phyloP scores from a whole-genome alignment of 208 protist species.

The Naegleria fowleri region DNA sequence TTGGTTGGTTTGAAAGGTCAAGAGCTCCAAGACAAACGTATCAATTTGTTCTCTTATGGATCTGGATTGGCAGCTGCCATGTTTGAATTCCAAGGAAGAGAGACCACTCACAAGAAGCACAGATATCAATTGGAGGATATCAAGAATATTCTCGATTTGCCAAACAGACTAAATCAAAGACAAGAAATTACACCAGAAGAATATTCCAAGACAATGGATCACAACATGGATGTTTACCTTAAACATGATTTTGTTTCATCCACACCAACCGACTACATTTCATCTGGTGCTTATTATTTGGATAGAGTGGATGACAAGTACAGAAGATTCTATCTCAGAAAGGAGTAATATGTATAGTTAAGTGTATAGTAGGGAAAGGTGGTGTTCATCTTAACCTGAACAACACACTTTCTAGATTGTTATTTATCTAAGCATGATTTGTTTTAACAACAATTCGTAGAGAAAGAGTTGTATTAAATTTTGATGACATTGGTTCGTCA shows the following conservation, averaged over 20 bases:
- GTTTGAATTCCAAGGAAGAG: conserved; percentile 52
- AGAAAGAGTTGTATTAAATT: too few relatives aligned
- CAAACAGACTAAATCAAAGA: conserved; percentile 26
- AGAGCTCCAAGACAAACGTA: conserved; percentile 9
- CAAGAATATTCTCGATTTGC: conserved; percentile 32
- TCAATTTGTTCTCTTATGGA: conserved; percentile 73
- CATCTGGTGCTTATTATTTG: conserved; percentile 48
- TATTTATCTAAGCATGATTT: too few relatives aligned
- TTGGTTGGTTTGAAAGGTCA: conserved; percentile 46
- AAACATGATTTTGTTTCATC: conserved; percentile 33
- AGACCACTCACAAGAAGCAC: not conserved
- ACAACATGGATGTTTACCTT: conserved; percentile 39
- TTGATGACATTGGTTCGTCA: too few relatives aligned
- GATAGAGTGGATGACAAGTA: conserved; percentile 39
- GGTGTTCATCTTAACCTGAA: too few relatives aligned
- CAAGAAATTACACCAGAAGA: not conserved
- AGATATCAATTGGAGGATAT: conserved; percentile 4
- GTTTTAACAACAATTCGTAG: too few relatives aligned
- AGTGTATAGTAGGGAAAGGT: not conserved
- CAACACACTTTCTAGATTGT: too few relatives aligned
- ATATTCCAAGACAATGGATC: conserved; percentile 29
- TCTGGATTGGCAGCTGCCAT: conserved; percentile 64
- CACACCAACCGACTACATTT: conserved; percentile 24
- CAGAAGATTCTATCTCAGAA: conserved; percentile 39
- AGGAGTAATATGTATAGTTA: not conserved